These are phyloP conservation scores for Bipolaris oryzae DNA, from an alignment of 2,329 filamentous ascomycete species.

Conservation along the genomic window DNA sequence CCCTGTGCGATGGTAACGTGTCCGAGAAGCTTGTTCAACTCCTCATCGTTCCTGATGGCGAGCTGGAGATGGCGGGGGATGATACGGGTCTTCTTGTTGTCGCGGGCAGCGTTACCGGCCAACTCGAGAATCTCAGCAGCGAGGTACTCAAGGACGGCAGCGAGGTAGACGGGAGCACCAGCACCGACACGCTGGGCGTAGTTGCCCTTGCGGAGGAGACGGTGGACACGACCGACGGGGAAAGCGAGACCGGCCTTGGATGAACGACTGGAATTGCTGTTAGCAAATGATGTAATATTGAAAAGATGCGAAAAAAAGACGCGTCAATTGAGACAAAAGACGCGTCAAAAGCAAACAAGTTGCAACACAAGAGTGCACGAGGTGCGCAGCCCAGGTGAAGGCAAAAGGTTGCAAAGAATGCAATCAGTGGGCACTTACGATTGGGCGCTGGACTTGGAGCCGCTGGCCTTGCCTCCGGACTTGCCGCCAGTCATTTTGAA, in stretches of 20 bases:
- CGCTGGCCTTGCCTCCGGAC: constrained; percentile 99
- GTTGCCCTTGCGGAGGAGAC: constrained; percentile 98
- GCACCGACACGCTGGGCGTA: constrained; percentile 99
- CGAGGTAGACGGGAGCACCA: constrained; percentile 95
- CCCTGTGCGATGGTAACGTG: constrained; percentile 97
- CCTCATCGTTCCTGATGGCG: constrained; percentile 98
- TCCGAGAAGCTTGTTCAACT: constrained; percentile 97
- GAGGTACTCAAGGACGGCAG: constrained; percentile 96
- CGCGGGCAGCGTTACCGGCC: constrained; percentile 96
- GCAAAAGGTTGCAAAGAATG: constrained; percentile 13
- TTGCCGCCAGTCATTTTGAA: constrained; percentile 99
- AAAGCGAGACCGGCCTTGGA: constrained; percentile 99
- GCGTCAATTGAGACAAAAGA: constrained; percentile 12
- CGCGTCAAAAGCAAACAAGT: constrained; percentile 24
- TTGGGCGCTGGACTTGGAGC: constrained; percentile 94
- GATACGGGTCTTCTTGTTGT: constrained; percentile 99
- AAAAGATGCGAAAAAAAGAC: constrained; percentile 14
- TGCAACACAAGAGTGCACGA: constrained; percentile 9
- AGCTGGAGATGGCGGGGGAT: constrained; percentile 98
- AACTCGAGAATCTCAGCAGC: constrained; percentile 98
- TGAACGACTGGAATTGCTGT: constrained; percentile 74
- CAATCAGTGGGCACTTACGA: constrained; percentile 71
- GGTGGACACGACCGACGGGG: constrained; percentile 98
- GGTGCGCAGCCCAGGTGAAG: background rate
- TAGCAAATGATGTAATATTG: constrained; percentile 28